phyloP scores from a whole-genome alignment of 2,329 filamentous ascomycete genomes.

The Zasmidium cellare region DNA sequence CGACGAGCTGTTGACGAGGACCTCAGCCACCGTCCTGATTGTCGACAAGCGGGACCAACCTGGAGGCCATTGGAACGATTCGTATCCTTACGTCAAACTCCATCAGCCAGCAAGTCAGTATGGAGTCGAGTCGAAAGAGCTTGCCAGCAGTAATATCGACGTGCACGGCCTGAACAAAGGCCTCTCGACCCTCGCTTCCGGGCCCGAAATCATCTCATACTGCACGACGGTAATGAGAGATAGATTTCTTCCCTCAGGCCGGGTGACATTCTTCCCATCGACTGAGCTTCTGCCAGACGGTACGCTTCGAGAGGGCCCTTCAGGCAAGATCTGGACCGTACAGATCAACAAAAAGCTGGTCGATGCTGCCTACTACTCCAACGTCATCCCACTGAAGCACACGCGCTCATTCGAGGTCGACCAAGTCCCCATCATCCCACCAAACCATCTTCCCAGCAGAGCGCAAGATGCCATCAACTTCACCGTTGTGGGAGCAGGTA shows the following conservation, averaged over 20 bases:
- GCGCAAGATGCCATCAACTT: constrained; percentile 14
- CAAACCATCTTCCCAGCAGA: constrained; percentile 11
- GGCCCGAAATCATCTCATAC: constrained; percentile 19
- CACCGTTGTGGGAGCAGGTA: constrained; percentile 22
- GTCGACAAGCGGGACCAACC: neutral
- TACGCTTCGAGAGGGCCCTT: constrained; percentile 12
- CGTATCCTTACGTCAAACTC: constrained; percentile 23
- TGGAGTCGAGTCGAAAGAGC: constrained; percentile 19
- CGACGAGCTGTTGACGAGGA: constrained; percentile 17
- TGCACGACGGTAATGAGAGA: constrained; percentile 19
- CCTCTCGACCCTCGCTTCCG: constrained; percentile 16
- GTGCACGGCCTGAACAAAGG: constrained; percentile 25
- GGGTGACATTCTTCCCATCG: constrained; percentile 20
- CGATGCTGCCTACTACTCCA: constrained; percentile 21
- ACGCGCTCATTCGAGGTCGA: constrained; percentile 16
- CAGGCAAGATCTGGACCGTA: constrained; percentile 10
- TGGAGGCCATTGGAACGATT: constrained; percentile 19
- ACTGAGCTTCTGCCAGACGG: constrained; percentile 17
- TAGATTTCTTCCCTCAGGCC: constrained; percentile 19
- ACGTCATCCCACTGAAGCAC: constrained; percentile 20
- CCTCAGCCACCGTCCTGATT: constrained; percentile 9
- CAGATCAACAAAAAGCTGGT: constrained; percentile 16
- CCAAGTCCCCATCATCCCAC: constrained; percentile 9
- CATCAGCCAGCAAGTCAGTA: constrained; percentile 25
- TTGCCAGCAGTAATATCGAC: constrained; percentile 18